Evolutionary conservation across 139 green algal species (phyloP), one percentile per base, ranked within the genome.

Genomic region (Chlorella sp.): DNA sequence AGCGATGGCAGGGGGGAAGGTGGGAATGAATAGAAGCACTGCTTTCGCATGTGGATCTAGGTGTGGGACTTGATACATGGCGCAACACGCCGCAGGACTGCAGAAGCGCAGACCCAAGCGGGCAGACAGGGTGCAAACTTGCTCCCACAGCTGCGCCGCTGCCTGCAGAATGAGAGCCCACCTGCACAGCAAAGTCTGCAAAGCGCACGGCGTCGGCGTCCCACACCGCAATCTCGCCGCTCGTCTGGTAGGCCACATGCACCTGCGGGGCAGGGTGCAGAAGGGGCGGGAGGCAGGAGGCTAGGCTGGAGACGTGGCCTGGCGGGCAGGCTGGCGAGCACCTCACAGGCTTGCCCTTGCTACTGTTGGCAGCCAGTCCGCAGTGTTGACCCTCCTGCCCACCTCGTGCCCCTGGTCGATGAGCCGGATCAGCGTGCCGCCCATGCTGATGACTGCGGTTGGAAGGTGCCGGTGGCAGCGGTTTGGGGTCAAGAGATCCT

Each of bases 381-480:
- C 22, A 3, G 17, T 20, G 22, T 1, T 9, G 6, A 68, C 26
- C 60, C 22, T 13, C 22, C 26, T 34, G 22, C 64, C 32, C 54
- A 72, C 76, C 76, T 87, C 64, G 46, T 80, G 76, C 6, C 75
- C 84, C 43, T 84, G 76, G 11, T 84, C 73, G 1, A 83, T 36
- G 65, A 87, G 75, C 3, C 76, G 48, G 17, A 75, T 82, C 17
- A 87, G 76, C 4, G 84, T 84, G 65, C 84, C 84, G 9, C 84
- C 84, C 84, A 87, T 87, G 14, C 22, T 51, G 51, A 87, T 87
- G 24, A 87, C 84, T 60, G 51, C 51, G 24, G n/a, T n/a, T n/a
- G 9, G 51, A 60, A 60, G 51, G 2, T 60, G 46, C 46, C 46
- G 11, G 46, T 54, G n/a, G n/a, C n/a, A n/a, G n/a, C n/a, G n/a